Base-by-base conservation (phyloP, 768 basidiomycete species). In the Xanthoconium purpureum region DNA sequence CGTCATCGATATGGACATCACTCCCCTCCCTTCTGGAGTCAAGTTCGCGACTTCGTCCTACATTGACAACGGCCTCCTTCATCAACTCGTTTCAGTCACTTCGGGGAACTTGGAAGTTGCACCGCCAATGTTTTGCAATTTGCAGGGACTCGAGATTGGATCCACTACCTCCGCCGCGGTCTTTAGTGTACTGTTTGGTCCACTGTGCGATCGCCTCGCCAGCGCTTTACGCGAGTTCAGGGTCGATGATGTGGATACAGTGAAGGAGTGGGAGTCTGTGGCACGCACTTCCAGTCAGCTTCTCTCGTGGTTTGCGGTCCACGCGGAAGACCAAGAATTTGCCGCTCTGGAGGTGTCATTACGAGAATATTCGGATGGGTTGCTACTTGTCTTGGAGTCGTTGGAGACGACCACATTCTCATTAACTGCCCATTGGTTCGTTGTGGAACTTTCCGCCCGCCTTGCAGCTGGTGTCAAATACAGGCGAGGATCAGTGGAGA, bases 371-470 rank as follows among this genome's bases (percentile, higher is more conserved):
- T 61, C 79, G 39, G 61, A 69, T 37, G 72, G 67, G 14, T 64
- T 84, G 33, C 61, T 78, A 6, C 64, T 71, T 20, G 68, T 69
- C 15, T 67, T 83, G 49, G 71, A 75, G 29, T 73, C 76, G 6
- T 66, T 72, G 3, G 64, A 73, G 1, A 67, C 73, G 2, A 68
- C 61, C 3, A 55, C 62, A 4, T 72, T 79, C 20, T 74, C 73
- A 4, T 68, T 87, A 42, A 65, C 74, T 11, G 60, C 78, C n/a
- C 74, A 77, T 35, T 91, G 89, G 89, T 85, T 87, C 65, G 63
- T 76, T 4, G 73, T 91, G 33, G 88, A 88, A 63, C 52, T 87
- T 18, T 73, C 78, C 3, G 73, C 73, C 36, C 79, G 84, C 17
- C 56, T 78, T 24, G 61, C 54, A 28, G 45, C 54, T 10, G 63